Base-by-base conservation (phyloP, 306 rosid species). In the Cicer yamashitae region DNA sequence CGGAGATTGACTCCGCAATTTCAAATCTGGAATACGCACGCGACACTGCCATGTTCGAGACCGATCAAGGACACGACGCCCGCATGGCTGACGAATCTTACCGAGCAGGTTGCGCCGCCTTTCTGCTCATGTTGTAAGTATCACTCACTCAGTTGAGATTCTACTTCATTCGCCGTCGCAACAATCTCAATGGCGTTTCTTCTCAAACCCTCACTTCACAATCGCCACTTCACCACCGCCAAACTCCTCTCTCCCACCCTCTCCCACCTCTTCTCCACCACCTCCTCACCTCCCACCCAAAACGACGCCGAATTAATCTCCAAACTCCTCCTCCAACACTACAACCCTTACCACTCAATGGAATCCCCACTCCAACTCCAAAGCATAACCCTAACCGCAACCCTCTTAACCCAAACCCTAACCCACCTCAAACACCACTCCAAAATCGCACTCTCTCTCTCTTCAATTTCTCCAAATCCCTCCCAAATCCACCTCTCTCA, bases 301-400 rank as follows among this genome's bases (percentile, higher is more conserved):
- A 58, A 38, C 68, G 96, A 91, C 46, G 94, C 93, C 53, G 94
- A 88, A 3, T 10, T 74, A 74, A 37, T 91, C 0, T 81, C 92
- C 0, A 80, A 85, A 13, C 77, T 94, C 70, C 96, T 94, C 40
- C 77, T 90, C 51, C 76, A 74, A n/a, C 98, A 94, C 50, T 91
- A 91, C 87, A 91, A 94, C 73, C 98, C 98, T 1, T 94, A 85
- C 79, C 98, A 94, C 79, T 82, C 91, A 37, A 81, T 75, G 77
- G 96, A 94, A 61, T 87, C 91, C 43, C 85, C 88, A 10, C 91
- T 88, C 73, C 90, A 94, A 39, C 98, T 94, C 80, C 83, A 90
- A 22, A 96, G 96, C 78, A 79, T 91, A 58, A 73, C 90, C 54
- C 82, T 91, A 52, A 82, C 96, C 66, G 48, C 94, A 1, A 46